phyloP scores from a whole-genome alignment of 1,284 basidiomycete species.

The Uromyces viciae-fabae region DNA sequence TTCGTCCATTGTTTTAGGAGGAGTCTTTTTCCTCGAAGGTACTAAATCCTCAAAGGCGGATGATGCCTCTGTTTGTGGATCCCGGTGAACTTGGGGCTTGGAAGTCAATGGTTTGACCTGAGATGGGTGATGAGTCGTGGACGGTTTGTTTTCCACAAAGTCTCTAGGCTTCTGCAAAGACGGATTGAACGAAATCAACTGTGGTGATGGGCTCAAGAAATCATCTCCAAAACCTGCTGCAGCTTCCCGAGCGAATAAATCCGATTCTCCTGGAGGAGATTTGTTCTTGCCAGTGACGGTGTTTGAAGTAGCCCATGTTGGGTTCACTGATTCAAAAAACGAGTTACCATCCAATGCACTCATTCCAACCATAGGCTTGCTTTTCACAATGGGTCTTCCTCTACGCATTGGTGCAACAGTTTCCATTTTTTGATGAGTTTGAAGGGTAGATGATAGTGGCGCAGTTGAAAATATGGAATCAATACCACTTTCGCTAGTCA shows the following conservation, averaged over 20 bases:
- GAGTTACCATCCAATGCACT: neutral
- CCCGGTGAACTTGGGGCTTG: neutral
- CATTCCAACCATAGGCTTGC: neutral
- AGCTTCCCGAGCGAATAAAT: conserved; percentile 37
- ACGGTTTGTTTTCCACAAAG: neutral
- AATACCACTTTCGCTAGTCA: conserved; percentile 16
- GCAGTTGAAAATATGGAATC: conserved; percentile 33
- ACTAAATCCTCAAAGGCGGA: conserved; percentile 33
- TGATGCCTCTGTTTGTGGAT: neutral
- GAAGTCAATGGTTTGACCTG: neutral
- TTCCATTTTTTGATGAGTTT: conserved; percentile 45
- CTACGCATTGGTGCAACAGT: conserved; percentile 56
- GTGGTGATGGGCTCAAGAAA: conserved; percentile 13
- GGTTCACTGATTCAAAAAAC: neutral
- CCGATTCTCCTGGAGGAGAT: conserved; percentile 22
- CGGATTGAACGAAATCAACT: neutral
- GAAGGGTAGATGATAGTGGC: neutral
- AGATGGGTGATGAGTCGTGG: neutral
- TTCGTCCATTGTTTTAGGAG: conserved; percentile 21
- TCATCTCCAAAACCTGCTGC: conserved; percentile 42
- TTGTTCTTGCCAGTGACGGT: neutral
- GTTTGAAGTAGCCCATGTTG: neutral
- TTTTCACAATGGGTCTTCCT: conserved; percentile 51
- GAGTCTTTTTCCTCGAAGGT: neutral
- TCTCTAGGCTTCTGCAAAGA: neutral